Evolutionary conservation across 108 stramenopile species (phyloP), one percentile per base, ranked within the genome.

Genomic region (Pseudonitzschia multistriata): DNA sequence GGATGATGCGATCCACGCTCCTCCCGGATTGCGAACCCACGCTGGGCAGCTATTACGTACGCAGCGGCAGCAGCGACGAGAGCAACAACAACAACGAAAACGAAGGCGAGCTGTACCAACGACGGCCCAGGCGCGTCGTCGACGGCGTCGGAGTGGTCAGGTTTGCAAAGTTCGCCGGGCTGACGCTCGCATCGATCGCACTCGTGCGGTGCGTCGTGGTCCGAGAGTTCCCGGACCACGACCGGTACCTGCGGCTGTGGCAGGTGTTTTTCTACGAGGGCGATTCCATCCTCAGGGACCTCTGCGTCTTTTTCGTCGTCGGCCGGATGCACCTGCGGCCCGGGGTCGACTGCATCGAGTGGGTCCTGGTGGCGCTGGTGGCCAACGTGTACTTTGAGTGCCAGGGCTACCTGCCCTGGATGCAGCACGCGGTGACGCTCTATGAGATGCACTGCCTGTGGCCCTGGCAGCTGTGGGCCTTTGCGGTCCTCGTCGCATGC

Each of bases 361-460:
- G 50, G 50, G 1, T 52, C 4, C 2, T 22, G 7, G 3, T 19
- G 21, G 50, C 24, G 2, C 5, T 52, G 2, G 21, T 24, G 11
- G 50, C 75, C 24, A 72, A 72, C 49, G 24, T 82, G 7, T 90
- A 75, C 68, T 71, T 83, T 21, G 74, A 73, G 15, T 52, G 63
- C 31, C 61, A 70, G 31, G 73, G 73, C 3, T 66, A 66, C 33
- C 72, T 87, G 48, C 31, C 60, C 28, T 87, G 83, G 62, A 62
- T 90, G 64, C 70, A 81, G 62, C 83, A 87, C 59, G 81, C 84
- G 35, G 33, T 81, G 7, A 84, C 85, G 28, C 68, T 87, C 47
- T 90, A 87, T 60, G 75, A 81, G 22, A 81, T 90, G 64, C 78
- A 83, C 68, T 90, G 89, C 62, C 14, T 36, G 0, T 90, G 89